A percentile compares a stretch with the other conserved stretches of the same genome.
These are phyloP conservation scores for Penicillium egyptiacum DNA, from an alignment of 495 filamentous ascomycete species.

Conservation along the genomic window DNA sequence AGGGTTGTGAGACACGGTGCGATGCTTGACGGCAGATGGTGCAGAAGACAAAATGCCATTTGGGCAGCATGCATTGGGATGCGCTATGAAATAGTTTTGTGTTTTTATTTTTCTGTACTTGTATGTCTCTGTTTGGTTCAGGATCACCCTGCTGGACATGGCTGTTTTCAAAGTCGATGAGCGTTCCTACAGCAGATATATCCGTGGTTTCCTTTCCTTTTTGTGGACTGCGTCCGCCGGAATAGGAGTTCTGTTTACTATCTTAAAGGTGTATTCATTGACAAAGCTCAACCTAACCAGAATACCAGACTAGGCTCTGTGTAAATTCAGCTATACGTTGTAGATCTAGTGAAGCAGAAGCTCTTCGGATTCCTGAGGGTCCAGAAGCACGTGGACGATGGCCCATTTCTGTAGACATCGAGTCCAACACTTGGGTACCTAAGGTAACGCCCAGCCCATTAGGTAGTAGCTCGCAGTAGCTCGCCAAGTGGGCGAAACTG, in stretches of 20 bases:
- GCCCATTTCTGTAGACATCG: not conserved
- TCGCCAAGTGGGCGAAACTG: not conserved
- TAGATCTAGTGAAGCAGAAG: not conserved
- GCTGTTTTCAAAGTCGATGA: conserved; percentile 12
- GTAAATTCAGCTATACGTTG: not conserved
- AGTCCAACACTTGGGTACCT: not conserved
- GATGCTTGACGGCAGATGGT: conserved; percentile 27
- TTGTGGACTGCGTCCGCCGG: conserved; percentile 10
- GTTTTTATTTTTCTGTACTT: conserved; percentile 28
- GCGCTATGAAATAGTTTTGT: conserved; percentile 27
- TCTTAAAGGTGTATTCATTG: not conserved
- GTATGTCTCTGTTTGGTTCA: conserved; percentile 23
- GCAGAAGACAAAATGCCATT: conserved; percentile 14
- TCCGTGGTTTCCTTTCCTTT: conserved; percentile 12
- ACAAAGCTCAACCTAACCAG: not conserved
- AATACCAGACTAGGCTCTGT: not conserved
- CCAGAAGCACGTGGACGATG: not conserved
- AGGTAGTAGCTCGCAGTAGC: not conserved
- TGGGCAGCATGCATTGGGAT: conserved; percentile 27
- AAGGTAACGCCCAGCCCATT: not conserved
- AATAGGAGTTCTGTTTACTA: conserved; percentile 1
- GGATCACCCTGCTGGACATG: conserved; percentile 11
- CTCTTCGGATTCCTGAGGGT: not conserved
- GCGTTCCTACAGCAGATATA: conserved; percentile 18
- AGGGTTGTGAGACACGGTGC: conserved; percentile 19